Evolutionary conservation across 2,329 filamentous ascomycete genomes (phyloP).

Genomic region (Lojkania enalia): DNA sequence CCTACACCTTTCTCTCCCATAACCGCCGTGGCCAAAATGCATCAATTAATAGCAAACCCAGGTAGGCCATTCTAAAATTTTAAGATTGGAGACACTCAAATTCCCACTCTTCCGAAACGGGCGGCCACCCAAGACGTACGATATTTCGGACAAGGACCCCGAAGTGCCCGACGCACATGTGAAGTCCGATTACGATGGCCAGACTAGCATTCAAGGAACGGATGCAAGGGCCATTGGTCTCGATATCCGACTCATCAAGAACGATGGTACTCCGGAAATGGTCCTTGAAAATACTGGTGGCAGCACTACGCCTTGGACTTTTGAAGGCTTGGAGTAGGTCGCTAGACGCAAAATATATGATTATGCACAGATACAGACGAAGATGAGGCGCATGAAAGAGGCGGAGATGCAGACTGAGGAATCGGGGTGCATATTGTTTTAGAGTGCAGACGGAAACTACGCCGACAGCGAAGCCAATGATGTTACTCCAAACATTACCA

Average conservation of each 20-base stretch:
- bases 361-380: conserved; percentile 7
- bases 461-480: not conserved
- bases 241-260: conserved; percentile 5
- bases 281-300: conserved; percentile 9
- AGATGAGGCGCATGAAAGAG: not conserved
- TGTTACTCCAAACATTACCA: not conserved
- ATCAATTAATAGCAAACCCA: conserved; percentile 3
- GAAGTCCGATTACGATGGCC: not conserved
- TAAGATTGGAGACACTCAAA: conserved; percentile 6
- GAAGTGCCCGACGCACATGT: not conserved
- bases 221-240: conserved; percentile 8
- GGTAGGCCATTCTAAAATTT: conserved; percentile 13
- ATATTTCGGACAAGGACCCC: conserved; percentile 7
- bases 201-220: not conserved
- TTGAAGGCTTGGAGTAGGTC: conserved; percentile 6
- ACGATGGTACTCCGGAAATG: conserved; percentile 7
- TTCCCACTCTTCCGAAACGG: conserved; percentile 6
- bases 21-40: conserved; percentile 4
- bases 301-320: conserved; percentile 4
- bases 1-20: no score
- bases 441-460: not conserved
- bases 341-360: conserved; percentile 1
- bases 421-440: not conserved
- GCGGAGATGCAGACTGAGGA: not conserved
- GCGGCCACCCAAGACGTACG: not conserved